Conservation (phyloP, 1,284 basidiomycete genomes). For the Pseudozyma tsukubaensis region DNA sequence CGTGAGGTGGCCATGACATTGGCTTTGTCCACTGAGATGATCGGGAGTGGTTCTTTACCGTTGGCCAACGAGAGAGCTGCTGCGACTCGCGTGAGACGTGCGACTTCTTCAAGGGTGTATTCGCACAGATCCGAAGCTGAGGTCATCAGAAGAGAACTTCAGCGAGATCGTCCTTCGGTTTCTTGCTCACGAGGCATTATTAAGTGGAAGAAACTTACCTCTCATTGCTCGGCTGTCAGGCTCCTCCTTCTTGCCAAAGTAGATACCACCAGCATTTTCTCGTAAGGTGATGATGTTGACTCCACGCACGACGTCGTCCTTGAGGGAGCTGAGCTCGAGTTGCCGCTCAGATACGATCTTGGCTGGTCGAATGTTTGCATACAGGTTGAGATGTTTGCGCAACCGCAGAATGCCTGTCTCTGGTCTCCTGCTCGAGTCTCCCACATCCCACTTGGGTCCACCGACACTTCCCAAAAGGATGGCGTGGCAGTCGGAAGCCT, state of each 20-base stretch:
- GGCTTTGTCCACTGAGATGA: constrained; percentile 97
- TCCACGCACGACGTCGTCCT: constrained; percentile 83
- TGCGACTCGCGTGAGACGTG: constrained; percentile 93
- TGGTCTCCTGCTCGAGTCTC: constrained; percentile 80
- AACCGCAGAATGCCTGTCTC: constrained; percentile 89
- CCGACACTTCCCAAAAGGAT: constrained; percentile 82
- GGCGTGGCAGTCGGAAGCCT: constrained; percentile 75
- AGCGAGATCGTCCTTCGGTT: not conserved
- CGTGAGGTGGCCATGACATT: constrained; percentile 95
- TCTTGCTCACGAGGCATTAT: not conserved
- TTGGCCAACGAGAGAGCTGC: constrained; percentile 82
- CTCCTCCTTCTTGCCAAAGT: constrained; percentile 91
- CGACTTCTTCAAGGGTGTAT: constrained; percentile 89
- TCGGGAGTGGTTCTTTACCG: constrained; percentile 80
- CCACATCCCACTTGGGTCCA: constrained; percentile 95
- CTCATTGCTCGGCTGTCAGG: constrained; percentile 70
- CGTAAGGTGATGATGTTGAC: constrained; percentile 92
- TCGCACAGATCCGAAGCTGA: constrained; percentile 52
- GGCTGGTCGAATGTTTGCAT: constrained; percentile 96
- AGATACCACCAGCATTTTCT: constrained; percentile 77
- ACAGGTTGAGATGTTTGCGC: constrained; percentile 90
- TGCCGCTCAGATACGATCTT: constrained; percentile 91
- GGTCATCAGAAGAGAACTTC: not conserved
- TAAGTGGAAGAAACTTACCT: constrained; percentile 24
- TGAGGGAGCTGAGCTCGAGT: constrained; percentile 86